Evolutionary conservation across 352 stramenopile species (phyloP).

Genomic region (Phytophthora cactorum): DNA sequence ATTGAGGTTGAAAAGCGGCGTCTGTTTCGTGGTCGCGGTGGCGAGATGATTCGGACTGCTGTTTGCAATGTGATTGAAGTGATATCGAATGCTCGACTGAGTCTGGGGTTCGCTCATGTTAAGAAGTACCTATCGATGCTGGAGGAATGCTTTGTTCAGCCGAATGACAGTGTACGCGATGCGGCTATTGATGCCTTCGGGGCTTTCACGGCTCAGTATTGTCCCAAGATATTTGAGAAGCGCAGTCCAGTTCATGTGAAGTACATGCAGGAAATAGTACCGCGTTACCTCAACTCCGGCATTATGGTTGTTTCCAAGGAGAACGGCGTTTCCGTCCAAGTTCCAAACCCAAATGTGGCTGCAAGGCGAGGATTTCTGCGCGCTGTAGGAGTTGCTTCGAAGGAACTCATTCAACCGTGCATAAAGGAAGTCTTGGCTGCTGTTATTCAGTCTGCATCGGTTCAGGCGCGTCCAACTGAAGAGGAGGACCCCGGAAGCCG

Average conservation of each 20-base stretch:
- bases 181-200: constrained; percentile 88
- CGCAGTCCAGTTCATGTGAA: constrained; percentile 48
- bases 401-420: constrained; percentile 65
- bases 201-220: constrained; percentile 90
- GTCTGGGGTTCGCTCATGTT: constrained; percentile 61
- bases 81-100: constrained; percentile 63
- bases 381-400: constrained; percentile 61
- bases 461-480: constrained; percentile 60
- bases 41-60: constrained; percentile 95
- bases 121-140: constrained; percentile 83
- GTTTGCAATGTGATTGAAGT: constrained; percentile 96
- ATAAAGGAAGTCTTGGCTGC: constrained; percentile 47
- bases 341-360: constrained; percentile 63
- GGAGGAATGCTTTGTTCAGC: constrained; percentile 95
- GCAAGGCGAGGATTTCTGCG: constrained; percentile 59
- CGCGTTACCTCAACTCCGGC: constrained; percentile 61
- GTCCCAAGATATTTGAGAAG: constrained; percentile 70
- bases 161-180: constrained; percentile 92
- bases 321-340: constrained; percentile 36
- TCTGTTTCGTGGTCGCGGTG: constrained; percentile 95
- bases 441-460: constrained; percentile 52
- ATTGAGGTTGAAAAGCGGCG: constrained; percentile 94
- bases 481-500: constrained; percentile 95
- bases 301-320: constrained; percentile 43
- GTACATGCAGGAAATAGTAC: constrained; percentile 59